phyloP scores from a whole-genome alignment of 1,284 basidiomycete genomes.

The Ustilago curta region DNA sequence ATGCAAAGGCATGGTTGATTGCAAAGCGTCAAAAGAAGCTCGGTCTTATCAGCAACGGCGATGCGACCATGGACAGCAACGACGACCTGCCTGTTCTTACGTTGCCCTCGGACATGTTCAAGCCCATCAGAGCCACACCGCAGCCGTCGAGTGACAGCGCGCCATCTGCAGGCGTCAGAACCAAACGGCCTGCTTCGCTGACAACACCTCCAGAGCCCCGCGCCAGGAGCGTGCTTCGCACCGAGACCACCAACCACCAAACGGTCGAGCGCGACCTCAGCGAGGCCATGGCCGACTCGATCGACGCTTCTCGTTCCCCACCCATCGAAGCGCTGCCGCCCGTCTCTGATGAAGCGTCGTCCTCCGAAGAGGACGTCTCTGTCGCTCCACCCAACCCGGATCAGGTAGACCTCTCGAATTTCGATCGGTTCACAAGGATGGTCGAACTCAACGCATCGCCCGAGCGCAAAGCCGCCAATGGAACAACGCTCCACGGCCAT shows the following conservation, averaged over 20 bases:
- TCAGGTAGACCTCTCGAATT: slow-evolving; percentile 28
- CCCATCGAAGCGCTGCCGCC: slow-evolving; percentile 17
- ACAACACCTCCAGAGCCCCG: slow-evolving; percentile 36
- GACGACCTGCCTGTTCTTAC: slow-evolving; percentile 46
- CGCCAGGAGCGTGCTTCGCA: slow-evolving; percentile 30
- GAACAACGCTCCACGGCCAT: not conserved
- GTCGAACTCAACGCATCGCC: slow-evolving; percentile 19
- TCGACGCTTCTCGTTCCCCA: slow-evolving; percentile 17
- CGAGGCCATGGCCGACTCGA: slow-evolving; percentile 40
- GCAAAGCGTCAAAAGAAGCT: slow-evolving; percentile 22
- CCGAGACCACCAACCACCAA: slow-evolving; percentile 1
- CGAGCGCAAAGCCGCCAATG: slow-evolving; percentile 1
- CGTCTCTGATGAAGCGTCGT: slow-evolving; percentile 15
- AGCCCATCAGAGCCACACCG: not conserved
- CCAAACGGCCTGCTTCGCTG: slow-evolving; percentile 44
- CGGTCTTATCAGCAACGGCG: not conserved
- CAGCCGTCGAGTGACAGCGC: not conserved
- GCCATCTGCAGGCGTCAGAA: slow-evolving; percentile 12
- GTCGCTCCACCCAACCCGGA: slow-evolving; percentile 11
- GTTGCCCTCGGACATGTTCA: slow-evolving; percentile 28
- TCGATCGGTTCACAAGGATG: slow-evolving; percentile 44
- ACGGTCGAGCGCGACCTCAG: slow-evolving; percentile 38
- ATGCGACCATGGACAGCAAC: slow-evolving; percentile 10
- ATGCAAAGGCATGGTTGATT: slow-evolving; percentile 46
- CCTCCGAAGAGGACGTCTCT: slow-evolving; percentile 17